Evolutionary conservation across 2,329 filamentous ascomycete genomes (phyloP), one percentile per base, ranked within the genome.

Genomic region (Colletotrichum destructivum): DNA sequence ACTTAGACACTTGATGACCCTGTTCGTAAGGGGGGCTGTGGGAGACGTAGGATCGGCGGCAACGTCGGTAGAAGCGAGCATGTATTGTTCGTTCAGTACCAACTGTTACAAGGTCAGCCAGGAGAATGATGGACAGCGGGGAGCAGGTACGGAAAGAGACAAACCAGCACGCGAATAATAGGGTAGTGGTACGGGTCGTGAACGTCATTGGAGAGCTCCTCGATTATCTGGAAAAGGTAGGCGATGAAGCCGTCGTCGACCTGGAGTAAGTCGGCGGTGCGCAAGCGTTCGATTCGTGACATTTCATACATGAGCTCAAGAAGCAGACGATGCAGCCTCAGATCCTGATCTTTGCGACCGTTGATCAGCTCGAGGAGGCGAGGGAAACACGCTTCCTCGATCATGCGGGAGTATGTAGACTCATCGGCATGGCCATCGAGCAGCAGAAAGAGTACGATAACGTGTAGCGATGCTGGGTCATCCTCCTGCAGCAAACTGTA

Each of bases 61-160:
- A 4, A 85, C 81, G 40, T 86, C 89, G 71, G 88, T 93, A 76
- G 86, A 89, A 23, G 90, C 87, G 66, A 98, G 91, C 93, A 99
- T 97, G 82, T 98, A 99, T 82, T 99, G 96, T 82, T 99, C 96
- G 82, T 99, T 99, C 75, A 99, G 84, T 38, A 98, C 95, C 76
- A 99, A 89, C 94, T 97, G 75, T 62, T 59, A n/a, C 16, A 15
- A 47, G 21, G 26, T 72, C 15, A 68, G 64, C 31, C n/a, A 51
- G 23, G 46, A 11, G 18, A 38, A 54, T 60, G n/a, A 69, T 69
- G 68, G 69, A 44, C 68, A 71, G 78, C 71, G 38, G 51, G 51
- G 60, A 66, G 69, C 62, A 44, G 21, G 21, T 52, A 40, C 44
- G 21, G 15, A 4, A 21, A 16, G 15, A 15, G 49, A 62, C 91